A percentile compares a stretch with the other conserved stretches of the same genome.
These are phyloP conservation scores for Dothiorella sarmentorum DNA, from an alignment of 2,329 filamentous ascomycete species.

Conservation along the genomic window DNA sequence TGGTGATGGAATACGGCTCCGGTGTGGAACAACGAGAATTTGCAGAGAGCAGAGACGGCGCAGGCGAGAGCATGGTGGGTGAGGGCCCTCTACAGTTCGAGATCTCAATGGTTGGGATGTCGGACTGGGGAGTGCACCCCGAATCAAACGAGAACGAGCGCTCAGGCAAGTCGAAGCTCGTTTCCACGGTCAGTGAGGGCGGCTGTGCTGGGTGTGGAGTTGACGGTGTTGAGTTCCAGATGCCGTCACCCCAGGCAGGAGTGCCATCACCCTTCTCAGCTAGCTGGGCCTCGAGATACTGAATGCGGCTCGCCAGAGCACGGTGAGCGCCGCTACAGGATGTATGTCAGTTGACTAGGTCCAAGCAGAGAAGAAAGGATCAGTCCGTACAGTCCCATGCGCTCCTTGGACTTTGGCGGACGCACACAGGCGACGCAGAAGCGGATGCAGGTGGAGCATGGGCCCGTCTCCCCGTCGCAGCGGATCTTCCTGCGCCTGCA, in stretches of 20 bases:
- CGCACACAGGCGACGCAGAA: conserved; percentile 36
- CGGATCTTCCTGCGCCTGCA: conserved; percentile 36
- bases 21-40: conserved; percentile 36
- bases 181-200: conserved; percentile 33
- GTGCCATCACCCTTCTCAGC: conserved; percentile 33
- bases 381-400: conserved; percentile 34
- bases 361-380: not conserved
- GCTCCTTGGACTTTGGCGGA: conserved; percentile 35
- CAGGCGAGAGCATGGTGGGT: conserved; percentile 33
- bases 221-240: conserved; percentile 32
- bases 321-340: conserved; percentile 33
- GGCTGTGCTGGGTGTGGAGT: conserved; percentile 27
- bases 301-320: conserved; percentile 36
- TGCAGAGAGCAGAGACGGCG: conserved; percentile 37
- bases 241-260: not conserved
- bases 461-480: conserved; percentile 35
- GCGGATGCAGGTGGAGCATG: conserved; percentile 36
- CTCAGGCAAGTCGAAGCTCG: conserved; percentile 27
- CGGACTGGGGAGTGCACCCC: conserved; percentile 27
- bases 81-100: conserved; percentile 36
- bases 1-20: conserved; percentile 31
- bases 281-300: conserved; percentile 36
- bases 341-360: conserved; percentile 22
- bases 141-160: conserved; percentile 28
- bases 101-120: conserved; percentile 35